A percentile compares a stretch with the other conserved stretches of the same genome.
phyloP scores from a whole-genome alignment of 805 yeast species.

The Limtongia smithiae region DNA sequence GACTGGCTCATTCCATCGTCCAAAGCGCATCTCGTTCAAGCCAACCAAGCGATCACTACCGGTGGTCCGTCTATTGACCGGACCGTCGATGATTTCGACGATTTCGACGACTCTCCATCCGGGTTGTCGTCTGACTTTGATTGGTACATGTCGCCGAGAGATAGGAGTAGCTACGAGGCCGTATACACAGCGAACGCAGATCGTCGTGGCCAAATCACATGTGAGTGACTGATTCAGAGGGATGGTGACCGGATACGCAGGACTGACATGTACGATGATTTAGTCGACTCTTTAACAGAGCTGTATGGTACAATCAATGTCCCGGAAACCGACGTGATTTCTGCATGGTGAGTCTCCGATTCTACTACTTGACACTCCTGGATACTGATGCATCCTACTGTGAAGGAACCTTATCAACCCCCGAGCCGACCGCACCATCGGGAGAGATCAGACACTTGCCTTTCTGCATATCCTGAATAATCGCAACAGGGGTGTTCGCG shows the following conservation, averaged over 20 bases:
- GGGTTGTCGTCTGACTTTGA: constrained; percentile 69
- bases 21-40: constrained; percentile 79
- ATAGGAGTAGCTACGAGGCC: constrained; percentile 70
- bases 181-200: constrained; percentile 74
- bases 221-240: constrained; percentile 14
- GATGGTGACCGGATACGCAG: neutral
- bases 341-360: constrained; percentile 83
- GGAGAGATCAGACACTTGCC: constrained; percentile 86
- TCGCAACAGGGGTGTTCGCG: constrained; percentile 74
- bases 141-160: constrained; percentile 95
- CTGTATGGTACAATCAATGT: constrained; percentile 71
- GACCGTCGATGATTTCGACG: constrained; percentile 34
- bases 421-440: constrained; percentile 77
- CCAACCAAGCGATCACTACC: constrained; percentile 61
- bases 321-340: constrained; percentile 77
- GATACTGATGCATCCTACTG: neutral
- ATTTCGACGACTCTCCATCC: constrained; percentile 61
- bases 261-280: neutral
- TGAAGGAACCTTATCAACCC: constrained; percentile 77
- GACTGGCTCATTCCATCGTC: constrained; percentile 90
- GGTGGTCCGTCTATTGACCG: constrained; percentile 29
- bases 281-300: constrained; percentile 58
- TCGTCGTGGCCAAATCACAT: constrained; percentile 72
- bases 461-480: constrained; percentile 89
- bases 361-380: too few species aligned